Conservation (phyloP, 148 eudicot species). For the Fagopyrum homotropicum region DNA sequence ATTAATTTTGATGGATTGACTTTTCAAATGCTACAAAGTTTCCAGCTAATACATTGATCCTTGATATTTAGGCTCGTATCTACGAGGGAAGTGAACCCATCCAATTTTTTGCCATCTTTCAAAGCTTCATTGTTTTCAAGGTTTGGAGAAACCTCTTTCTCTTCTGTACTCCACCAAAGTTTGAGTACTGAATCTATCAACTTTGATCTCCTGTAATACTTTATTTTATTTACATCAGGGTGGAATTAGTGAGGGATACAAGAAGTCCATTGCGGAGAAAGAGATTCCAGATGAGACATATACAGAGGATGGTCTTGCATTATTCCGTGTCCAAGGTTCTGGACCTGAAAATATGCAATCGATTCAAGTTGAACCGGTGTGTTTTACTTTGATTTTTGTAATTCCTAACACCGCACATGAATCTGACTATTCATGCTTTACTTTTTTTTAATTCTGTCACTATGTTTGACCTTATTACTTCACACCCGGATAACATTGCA, state of each 20-base stretch:
- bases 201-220: not conserved
- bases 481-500: not conserved
- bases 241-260: slow-evolving; percentile 70
- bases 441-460: not conserved
- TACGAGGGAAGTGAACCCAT: slow-evolving; percentile 85
- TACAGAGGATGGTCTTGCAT: slow-evolving; percentile 57
- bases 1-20: not conserved
- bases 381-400: slow-evolving; percentile 4
- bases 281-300: slow-evolving; percentile 63
- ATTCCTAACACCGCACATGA: not conserved
- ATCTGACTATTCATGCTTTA: not conserved
- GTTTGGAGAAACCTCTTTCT: slow-evolving; percentile 23
- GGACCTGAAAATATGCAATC: slow-evolving; percentile 94
- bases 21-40: slow-evolving; percentile 9
- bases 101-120: slow-evolving; percentile 84
- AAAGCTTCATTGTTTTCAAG: slow-evolving; percentile 86
- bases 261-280: slow-evolving; percentile 49
- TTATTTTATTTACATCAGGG: slow-evolving; percentile 41
- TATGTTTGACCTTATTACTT: not conserved
- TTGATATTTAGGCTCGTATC: slow-evolving; percentile 56
- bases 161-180: not conserved
- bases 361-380: slow-evolving; percentile 82
- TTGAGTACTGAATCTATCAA: not conserved
- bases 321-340: slow-evolving; percentile 82
- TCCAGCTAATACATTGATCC: slow-evolving; percentile 22